Evolutionary conservation across 306 rosid genomes (phyloP).

Genomic region (Malus sylvestris): DNA sequence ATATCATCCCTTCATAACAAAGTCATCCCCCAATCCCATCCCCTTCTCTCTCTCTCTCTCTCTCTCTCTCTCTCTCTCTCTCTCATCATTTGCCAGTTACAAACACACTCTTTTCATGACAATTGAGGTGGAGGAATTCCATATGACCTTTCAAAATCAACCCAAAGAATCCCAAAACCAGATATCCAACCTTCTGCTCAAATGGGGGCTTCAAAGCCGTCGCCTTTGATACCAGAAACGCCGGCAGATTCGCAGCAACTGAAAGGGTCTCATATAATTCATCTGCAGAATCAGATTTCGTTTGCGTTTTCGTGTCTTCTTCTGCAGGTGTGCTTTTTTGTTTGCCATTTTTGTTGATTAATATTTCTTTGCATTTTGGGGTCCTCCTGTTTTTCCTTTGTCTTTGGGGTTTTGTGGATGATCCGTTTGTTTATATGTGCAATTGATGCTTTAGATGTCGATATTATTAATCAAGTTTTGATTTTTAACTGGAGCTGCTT

Average conservation of each 20-base stretch:
- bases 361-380: not conserved
- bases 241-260: slow-evolving; percentile 45
- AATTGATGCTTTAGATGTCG: not conserved
- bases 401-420: not conserved
- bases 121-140: not conserved
- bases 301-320: slow-evolving; percentile 37
- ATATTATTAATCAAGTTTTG: not conserved
- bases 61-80: not conserved
- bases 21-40: slow-evolving; percentile 1
- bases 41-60: not conserved
- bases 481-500: not conserved
- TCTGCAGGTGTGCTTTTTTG: slow-evolving; percentile 45
- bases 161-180: not conserved
- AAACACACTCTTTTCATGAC: not conserved
- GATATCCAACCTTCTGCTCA: not conserved
- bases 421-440: not conserved
- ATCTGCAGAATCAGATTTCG: slow-evolving; percentile 21
- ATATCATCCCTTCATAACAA: slow-evolving; percentile 6
- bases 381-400: not conserved
- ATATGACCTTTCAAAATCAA: not conserved
- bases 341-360: not conserved
- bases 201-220: slow-evolving; percentile 37
- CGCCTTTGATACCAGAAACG: slow-evolving; percentile 56
- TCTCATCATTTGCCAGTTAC: not conserved
- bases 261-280: slow-evolving; percentile 29